Evolutionary conservation across 495 filamentous ascomycete genomes (phyloP), one percentile per base, ranked within the genome.

Genomic region (Rostrohypoxylon terebratum): DNA sequence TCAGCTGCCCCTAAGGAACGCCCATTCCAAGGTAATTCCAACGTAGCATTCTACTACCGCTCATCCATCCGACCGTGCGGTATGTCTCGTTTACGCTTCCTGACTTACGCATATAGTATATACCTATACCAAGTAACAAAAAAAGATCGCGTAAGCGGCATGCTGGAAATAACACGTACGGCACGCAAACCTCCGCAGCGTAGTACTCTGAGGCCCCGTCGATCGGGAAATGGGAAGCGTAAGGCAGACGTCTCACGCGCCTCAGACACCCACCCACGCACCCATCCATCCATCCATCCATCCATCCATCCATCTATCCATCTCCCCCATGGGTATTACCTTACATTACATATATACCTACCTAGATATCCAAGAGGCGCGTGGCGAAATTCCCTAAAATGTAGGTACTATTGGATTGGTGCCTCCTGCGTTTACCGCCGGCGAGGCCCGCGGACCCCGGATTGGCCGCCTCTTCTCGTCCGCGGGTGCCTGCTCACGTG

Each of bases 351-450:
- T n/a, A n/a, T n/a, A n/a, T 3, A 28, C 0, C 3, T 28, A 28
- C 3, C 3, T 18, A 7, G 42, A 4, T 18, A n/a, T 45, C n/a
- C 1, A 21, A 21, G 16, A 54, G 50, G 14, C 51, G 51, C 31
- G 51, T 55, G 51, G 51, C 51, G 31, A 55, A 55, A 55, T 21
- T 11, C 20, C 34, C 34, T 38, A 8, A 9, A 2, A 38, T 9
- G 34, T 42, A 42, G 10, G 16, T 31, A 34, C n/a, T n/a, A n/a
- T n/a, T n/a, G n/a, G n/a, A n/a, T 25, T 42, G 14, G 11, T 51
- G 63, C 40, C 63, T 59, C 40, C 63, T 59, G 18, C 36, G 47
- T 55, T 65, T 65, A 71, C 63, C 66, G 66, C 71, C 71, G 65
- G 71, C 44, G 21, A 66, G 28, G 61, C 21, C 71, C 71, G 71